Base-by-base conservation (phyloP, 106 monocot genomes). In the Acorus gramineus region DNA sequence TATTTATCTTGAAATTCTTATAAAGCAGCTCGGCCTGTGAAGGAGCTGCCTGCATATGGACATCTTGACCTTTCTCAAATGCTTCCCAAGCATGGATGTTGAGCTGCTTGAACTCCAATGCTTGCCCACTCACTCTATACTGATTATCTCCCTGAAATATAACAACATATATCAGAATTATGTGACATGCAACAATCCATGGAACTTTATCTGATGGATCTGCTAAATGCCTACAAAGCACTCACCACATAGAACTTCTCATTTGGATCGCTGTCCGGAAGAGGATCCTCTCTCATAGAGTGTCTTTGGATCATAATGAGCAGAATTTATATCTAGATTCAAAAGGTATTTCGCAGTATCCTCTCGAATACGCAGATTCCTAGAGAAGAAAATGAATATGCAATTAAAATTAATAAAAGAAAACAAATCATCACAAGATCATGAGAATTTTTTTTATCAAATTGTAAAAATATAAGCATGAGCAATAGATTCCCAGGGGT, bases 1-100 rank as follows among this genome's bases (percentile, higher is more conserved):
- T 98, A 3, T 79, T 83, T 44, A 98, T 53, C 78, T 91, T 85
- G 69, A 74, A 98, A 73, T 91, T 91, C 68, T 81, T 85, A 60
- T 74, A 85, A 9, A 91, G 62, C 11, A 91, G 65, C 64, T 98
- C 96, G 61, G 96, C 96, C 73, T 98, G 96, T 67, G 96, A 98
- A 44, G 96, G 96, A 56, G 96, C 96, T 73, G 96, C 96, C 77
- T 98, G 96, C 96, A 98, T 91, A 69, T 98, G 96, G 56, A 98
- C 85, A 66, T 98, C 96, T 68, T 98, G 96, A 2, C 96, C 95
- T 68, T 96, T 96, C 42, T 96, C 95, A 73, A 90, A 96, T 62
- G 95, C 95, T 81, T 90, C 90, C 84, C 84, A 90, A 9, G 91
- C 82, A 76, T 98, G 96, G 7, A 98, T 64, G 52, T 90, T 98